These are phyloP conservation scores for Erodium trifolium DNA, from an alignment of 441 rosid species.

Conservation along the genomic window DNA sequence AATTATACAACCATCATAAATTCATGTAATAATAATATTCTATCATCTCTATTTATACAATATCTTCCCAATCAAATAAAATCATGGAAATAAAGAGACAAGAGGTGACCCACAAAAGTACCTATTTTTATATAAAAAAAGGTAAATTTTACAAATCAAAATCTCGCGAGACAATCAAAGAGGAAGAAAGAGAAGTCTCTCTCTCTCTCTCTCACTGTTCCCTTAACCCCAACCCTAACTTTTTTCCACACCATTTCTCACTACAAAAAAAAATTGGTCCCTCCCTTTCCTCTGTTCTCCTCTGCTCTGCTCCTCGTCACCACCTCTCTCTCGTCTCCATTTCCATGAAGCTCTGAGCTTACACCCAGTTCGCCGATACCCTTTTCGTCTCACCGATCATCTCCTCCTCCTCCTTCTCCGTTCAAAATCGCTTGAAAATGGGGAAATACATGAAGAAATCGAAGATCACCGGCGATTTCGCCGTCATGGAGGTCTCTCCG, in stretches of 20 bases:
- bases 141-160: no score
- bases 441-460: constrained; percentile 60
- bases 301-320: no score
- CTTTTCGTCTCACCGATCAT: not conserved
- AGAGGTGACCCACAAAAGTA: no score
- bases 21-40: no score
- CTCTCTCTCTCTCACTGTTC: constrained; percentile 8
- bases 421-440: constrained; percentile 19
- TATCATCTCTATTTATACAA: no score
- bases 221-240: constrained; percentile 32
- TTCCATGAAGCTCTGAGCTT: not conserved
- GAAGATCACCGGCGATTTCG: constrained; percentile 26
- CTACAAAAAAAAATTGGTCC: constrained; percentile 9
- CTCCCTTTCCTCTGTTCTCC: not conserved
- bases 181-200: no score
- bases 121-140: no score
- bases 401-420: not conserved
- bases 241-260: not conserved
- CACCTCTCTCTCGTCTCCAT: not conserved
- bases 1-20: no score
- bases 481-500: constrained; percentile 34
- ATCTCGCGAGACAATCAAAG: no score
- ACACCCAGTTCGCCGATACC: not conserved
- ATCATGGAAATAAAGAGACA: no score
- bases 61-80: no score